These are phyloP conservation scores for Pythium oligandrum DNA, from an alignment of 352 stramenopile genomes.

Conservation along the genomic window DNA sequence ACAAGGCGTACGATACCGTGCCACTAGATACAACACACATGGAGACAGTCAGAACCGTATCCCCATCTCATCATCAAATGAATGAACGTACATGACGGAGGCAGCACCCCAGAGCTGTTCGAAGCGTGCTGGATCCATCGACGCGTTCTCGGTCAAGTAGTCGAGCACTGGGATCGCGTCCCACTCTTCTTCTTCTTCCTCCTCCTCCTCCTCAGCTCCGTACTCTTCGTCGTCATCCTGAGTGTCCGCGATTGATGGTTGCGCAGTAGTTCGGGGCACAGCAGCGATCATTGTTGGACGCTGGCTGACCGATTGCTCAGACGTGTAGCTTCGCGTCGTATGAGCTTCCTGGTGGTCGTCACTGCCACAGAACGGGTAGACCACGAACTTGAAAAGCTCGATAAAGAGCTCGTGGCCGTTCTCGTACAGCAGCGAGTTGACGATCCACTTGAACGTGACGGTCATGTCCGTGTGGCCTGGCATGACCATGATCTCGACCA, in stretches of 20 bases:
- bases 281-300: background rate
- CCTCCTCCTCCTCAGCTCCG: background rate
- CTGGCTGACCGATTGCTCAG: background rate
- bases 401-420: conserved; percentile 82
- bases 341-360: conserved; percentile 2
- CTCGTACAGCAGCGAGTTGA: conserved; percentile 81
- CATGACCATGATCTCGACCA: conserved; percentile 78
- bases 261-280: too few relatives aligned
- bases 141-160: conserved; percentile 54
- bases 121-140: conserved; percentile 71
- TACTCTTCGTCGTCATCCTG: too few relatives aligned
- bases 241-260: too few relatives aligned
- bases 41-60: background rate
- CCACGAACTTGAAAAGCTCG: conserved; percentile 70
- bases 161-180: conserved; percentile 60
- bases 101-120: conserved; percentile 74
- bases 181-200: conserved; percentile 35
- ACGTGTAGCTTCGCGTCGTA: background rate
- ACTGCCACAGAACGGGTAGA: conserved; percentile 53
- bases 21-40: conserved; percentile 27
- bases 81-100: conserved; percentile 60
- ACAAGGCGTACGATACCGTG: conserved; percentile 36
- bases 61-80: background rate
- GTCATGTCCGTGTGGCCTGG: conserved; percentile 73
- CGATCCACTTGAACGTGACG: conserved; percentile 86